phyloP scores from a whole-genome alignment of 345 rosid genomes.

The Euphorbia tirucalli region DNA sequence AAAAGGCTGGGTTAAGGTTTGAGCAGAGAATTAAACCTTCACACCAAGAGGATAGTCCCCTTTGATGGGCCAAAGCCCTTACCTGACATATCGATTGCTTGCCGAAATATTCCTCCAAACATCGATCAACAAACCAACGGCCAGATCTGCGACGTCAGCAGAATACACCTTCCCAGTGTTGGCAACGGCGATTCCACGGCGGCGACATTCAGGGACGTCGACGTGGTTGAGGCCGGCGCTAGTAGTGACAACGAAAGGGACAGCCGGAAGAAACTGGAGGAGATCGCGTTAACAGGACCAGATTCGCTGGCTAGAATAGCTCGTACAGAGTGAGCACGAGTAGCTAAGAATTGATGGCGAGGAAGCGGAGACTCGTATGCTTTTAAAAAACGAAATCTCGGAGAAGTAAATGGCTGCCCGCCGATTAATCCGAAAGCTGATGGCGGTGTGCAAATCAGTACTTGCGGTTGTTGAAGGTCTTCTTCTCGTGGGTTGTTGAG shows the following conservation, averaged over 20 bases:
- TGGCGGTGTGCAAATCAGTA: conserved; percentile 13
- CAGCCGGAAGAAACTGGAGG: conserved; percentile 41
- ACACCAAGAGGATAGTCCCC: conserved; percentile 43
- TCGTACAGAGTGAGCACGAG: conserved; percentile 8
- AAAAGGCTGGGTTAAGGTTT: no score
- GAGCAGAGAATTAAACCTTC: conserved; percentile 34
- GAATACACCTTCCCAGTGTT: conserved; percentile 45
- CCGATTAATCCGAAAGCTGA: conserved; percentile 5
- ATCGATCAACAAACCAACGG: conserved; percentile 55
- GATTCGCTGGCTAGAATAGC: conserved; percentile 14
- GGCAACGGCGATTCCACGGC: conserved; percentile 48
- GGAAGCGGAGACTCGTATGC: conserved; percentile 26
- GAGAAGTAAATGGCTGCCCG: conserved; percentile 11
- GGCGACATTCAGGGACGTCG: conserved; percentile 54
- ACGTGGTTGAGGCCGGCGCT: conserved; percentile 56
- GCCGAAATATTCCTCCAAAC: conserved; percentile 55
- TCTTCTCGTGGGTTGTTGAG: neutral
- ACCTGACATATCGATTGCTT: conserved; percentile 43
- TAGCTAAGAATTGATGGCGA: conserved; percentile 13
- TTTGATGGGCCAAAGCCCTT: conserved; percentile 35
- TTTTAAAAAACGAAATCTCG: conserved; percentile 19
- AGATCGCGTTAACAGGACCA: conserved; percentile 11
- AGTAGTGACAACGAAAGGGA: conserved; percentile 43
- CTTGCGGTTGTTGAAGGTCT: conserved; percentile 1
- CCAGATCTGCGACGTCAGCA: conserved; percentile 55